Evolutionary conservation across 1,139 yeast species (phyloP), one percentile per base, ranked within the genome.

Genomic region (Nakaseomyces nivariensis): DNA sequence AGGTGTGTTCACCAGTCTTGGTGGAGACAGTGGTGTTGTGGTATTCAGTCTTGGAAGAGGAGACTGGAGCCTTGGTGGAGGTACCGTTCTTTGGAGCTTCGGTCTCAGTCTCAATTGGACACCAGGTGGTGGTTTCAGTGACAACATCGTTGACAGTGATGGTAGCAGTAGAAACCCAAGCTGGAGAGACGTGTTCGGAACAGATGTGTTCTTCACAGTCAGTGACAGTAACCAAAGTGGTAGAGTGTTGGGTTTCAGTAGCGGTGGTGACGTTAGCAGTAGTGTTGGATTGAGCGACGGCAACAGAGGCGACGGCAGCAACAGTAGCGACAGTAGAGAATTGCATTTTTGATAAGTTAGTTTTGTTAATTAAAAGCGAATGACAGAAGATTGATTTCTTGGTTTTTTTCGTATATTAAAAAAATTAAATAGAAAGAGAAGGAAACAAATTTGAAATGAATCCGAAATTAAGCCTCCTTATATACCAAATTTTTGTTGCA

Each of bases 161-260:
- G 40, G 53, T 41, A 13, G 40, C 49, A 29, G 52, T 44, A 37
- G 48, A 47, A 41, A 47, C 51, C 52, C 53, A 54, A 40, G 57
- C 54, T 32, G 48, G 47, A 40, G 55, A 45, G 37, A 44, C 49
- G 43, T 58, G 55, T 49, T 58, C 62, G 45, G 53, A 49, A 55
- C 66, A 62, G 38, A 52, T 57, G 57, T 60, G 53, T 37, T 52
- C 52, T 34, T 51, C 56, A 66, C 81, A 76, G 47, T 75, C 70
- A 52, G 78, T 74, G 65, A 75, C 67, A 62, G 80, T 74, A 52
- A 71, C 66, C 54, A 72, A 65, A 49, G 74, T 66, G 54, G 71
- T 70, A 46, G 59, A 45, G 42, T 57, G 55, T 43, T 62, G 56
- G 52, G 70, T 63, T 38, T 59, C 64, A 49, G 64, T 60, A 43